Percentiles rank a stretch among this genome's conserved stretches.
Evolutionary conservation across 164 flowering plant genomes (phyloP).

Genomic region (Macadamia integrifolia): DNA sequence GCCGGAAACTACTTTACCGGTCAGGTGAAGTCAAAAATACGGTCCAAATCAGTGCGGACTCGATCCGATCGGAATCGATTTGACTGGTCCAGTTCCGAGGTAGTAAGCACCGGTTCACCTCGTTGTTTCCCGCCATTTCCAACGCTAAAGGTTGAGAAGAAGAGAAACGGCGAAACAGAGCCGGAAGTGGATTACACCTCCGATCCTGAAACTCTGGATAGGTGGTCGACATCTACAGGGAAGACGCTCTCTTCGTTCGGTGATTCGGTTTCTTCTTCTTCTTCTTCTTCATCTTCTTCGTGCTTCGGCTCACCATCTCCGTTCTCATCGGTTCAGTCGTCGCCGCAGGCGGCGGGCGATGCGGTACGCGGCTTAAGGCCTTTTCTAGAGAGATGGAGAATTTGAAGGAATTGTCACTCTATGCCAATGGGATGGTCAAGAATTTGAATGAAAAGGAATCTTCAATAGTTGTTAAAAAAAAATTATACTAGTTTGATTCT

Average conservation of each 20-base stretch:
- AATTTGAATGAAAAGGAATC: too few species aligned
- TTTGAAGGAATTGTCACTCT: too few species aligned
- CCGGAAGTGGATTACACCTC: constrained; percentile 14
- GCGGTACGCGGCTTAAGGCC: constrained; percentile 58
- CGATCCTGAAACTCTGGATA: constrained; percentile 32
- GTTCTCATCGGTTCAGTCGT: constrained; percentile 16
- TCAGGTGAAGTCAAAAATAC: too few species aligned
- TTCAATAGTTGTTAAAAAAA: too few species aligned
- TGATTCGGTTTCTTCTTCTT: constrained; percentile 29
- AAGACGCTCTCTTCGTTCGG: constrained; percentile 32
- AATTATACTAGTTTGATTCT: too few species aligned
- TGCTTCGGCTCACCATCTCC: neutral
- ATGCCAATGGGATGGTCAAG: too few species aligned
- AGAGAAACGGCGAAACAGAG: constrained; percentile 12
- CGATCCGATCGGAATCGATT: too few species aligned
- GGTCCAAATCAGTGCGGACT: too few species aligned
- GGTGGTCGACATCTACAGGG: constrained; percentile 48
- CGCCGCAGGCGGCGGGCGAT: constrained; percentile 34
- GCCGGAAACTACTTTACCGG: too few species aligned
- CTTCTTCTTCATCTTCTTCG: neutral
- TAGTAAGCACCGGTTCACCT: constrained; percentile 12
- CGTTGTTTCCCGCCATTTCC: constrained; percentile 40
- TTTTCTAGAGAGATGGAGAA: constrained; percentile 25
- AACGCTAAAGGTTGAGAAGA: constrained; percentile 17
- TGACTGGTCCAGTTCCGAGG: constrained; percentile 1